Evolutionary conservation across 2,329 filamentous ascomycete species (phyloP), one percentile per base, ranked within the genome.

Genomic region (Juglanconis sp.): DNA sequence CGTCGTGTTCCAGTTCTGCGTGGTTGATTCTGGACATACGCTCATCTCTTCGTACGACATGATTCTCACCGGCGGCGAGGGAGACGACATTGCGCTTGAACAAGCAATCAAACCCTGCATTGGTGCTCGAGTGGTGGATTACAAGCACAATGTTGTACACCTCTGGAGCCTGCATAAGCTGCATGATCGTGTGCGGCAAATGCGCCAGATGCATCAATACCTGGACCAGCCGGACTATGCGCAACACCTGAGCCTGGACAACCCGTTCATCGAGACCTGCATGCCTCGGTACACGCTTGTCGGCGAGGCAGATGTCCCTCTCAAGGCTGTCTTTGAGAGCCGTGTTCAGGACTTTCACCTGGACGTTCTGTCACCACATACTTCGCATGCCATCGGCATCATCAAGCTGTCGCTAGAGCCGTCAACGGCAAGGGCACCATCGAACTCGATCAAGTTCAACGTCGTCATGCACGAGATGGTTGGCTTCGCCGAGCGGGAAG

Each of bases 171-270:
- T 99, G 57, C 89, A 96, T 70, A 99, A 98, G 73, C 83, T 99
- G 17, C 88, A 93, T 63, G 88, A 92, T 62, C 87, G 95, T 34
- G 87, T 98, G 10, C 86, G 91, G 56, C 85, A 91, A 65, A 99
- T 99, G 95, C 88, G 95, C 49, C 94, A 97, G 74, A 91, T 98
- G 85, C 90, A 96, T 71, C 94, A 98, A 73, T 98, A 97, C 69
- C 86, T 98, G 66, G 92, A 97, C 69, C 90, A 95, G 60, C 95
- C 95, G 1, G 94, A 98, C 71, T 97, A 96, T 70, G 87, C 93
- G 56, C 91, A 95, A 71, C 95, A 98, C 68, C 90, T 98, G 71
- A 91, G 90, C 66, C 83, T 96, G 15, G 92, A 94, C 67, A 96
- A 97, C 68, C 94, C 95, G 0, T 99, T 99, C 71, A 87, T 90